A percentile compares a stretch with the other conserved stretches of the same genome.
Evolutionary conservation across 1,284 basidiomycete genomes (phyloP).

Genomic region (Veloboletus limbatus): DNA sequence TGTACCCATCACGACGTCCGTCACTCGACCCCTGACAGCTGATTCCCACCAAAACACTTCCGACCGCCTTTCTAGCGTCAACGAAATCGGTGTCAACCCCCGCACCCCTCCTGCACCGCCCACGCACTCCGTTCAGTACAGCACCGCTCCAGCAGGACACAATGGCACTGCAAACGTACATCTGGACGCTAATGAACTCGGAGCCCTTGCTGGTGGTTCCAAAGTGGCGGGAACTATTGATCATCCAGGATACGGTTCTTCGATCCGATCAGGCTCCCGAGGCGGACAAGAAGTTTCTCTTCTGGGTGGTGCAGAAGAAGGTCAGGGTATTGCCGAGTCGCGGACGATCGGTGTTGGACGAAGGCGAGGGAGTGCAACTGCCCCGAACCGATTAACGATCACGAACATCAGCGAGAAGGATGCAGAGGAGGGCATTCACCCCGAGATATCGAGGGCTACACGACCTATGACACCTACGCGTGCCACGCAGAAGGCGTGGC

Average conservation of each 20-base stretch:
- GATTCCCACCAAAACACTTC: constrained; percentile 19
- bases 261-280: constrained; percentile 21
- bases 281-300: constrained; percentile 22
- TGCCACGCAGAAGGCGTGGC: constrained; percentile 37
- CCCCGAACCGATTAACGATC: constrained; percentile 36
- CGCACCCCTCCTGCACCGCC: constrained; percentile 13
- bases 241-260: constrained; percentile 27
- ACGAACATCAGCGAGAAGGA: constrained; percentile 38
- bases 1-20: constrained; percentile 25
- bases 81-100: constrained; percentile 7
- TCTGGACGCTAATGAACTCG: constrained; percentile 21
- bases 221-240: constrained; percentile 23
- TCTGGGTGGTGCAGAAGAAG: constrained; percentile 2
- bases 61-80: constrained; percentile 6
- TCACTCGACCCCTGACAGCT: constrained; percentile 20
- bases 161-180: constrained; percentile 14
- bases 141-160: constrained; percentile 29
- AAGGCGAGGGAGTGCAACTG: constrained; percentile 27
- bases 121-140: constrained; percentile 30
- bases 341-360: constrained; percentile 11
- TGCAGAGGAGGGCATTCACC: constrained; percentile 23
- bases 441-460: constrained; percentile 22
- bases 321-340: constrained; percentile 3
- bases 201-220: constrained; percentile 32
- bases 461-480: constrained; percentile 12